phyloP scores from a whole-genome alignment of 768 basidiomycete species.

The Boletus rufocinnamomeus region DNA sequence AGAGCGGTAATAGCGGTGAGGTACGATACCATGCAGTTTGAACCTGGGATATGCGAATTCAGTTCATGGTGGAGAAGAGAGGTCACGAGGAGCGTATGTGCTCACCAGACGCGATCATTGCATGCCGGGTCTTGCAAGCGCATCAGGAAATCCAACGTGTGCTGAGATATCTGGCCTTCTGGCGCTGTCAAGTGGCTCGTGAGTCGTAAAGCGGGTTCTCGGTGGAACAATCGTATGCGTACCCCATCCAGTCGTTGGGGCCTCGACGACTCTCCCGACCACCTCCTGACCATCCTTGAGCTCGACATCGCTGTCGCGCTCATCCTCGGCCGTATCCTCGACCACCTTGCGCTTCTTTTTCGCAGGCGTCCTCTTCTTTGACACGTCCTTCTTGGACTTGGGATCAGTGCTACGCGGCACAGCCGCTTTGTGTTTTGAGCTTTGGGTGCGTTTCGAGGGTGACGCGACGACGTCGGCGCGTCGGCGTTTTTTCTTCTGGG shows the following conservation, averaged over 20 bases:
- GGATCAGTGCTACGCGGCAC: constrained; percentile 1
- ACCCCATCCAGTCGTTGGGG: constrained; percentile 84
- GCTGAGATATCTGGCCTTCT: constrained; percentile 82
- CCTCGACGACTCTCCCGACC: constrained; percentile 76
- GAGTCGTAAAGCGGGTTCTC: background rate
- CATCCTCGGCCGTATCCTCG: constrained; percentile 19
- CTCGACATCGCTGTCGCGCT: constrained; percentile 43
- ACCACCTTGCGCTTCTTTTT: constrained; percentile 30
- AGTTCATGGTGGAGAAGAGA: background rate
- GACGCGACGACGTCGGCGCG: constrained; percentile 22
- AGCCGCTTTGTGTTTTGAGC: constrained; percentile 4
- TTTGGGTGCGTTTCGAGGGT: constrained; percentile 32
- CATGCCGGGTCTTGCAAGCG: constrained; percentile 71
- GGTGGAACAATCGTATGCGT: background rate
- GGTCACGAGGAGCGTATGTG: background rate
- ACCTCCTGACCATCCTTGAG: constrained; percentile 67
- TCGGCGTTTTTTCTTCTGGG: constrained; percentile 25
- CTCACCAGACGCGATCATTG: constrained; percentile 84
- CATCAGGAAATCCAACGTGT: constrained; percentile 76
- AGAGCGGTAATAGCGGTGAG: background rate
- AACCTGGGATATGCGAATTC: constrained; percentile 56
- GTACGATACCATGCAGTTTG: constrained; percentile 63
- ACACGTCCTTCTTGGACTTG: constrained; percentile 29
- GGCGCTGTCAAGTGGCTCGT: constrained; percentile 53
- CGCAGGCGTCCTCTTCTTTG: constrained; percentile 16